Base-by-base conservation (phyloP, 163 green algal genomes). In the Volvox carteri region DNA sequence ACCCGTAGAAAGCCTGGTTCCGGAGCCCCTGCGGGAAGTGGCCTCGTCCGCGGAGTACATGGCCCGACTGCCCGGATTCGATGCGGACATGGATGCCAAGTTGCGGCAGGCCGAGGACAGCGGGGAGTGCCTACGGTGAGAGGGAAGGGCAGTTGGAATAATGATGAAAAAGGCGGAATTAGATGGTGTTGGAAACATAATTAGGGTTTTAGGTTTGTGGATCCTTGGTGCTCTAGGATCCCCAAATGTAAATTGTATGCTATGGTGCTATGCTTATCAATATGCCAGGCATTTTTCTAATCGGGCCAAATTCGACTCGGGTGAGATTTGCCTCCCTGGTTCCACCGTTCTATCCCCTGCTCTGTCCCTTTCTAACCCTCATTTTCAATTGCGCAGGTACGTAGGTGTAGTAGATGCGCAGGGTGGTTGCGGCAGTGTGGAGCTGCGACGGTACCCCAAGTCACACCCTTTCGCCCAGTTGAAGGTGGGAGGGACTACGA, bases 381-480 rank as follows among this genome's bases (percentile, higher is more conserved):
- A n/a, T n/a, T n/a, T n/a, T n/a, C n/a, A n/a, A n/a, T n/a, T n/a
- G n/a, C 65, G 30, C 62, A 87, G 81, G 9, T 87, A 87, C 44
- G 85, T 90, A 73, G 73, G 85, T n/a, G 70, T 90, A 41, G 73
- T 90, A 44, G 85, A 85, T 35, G 75, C 73, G 12, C 73, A 89
- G 81, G n/a, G 0, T 4, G 87, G 91, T 42, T 92, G 90, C 72
- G 96, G 95, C 46, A 93, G 90, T 48, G 97, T 99, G 85, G 95
- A 98, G 92, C 92, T 99, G 86, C 73, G 81, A 80, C 95, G 89
- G 25, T 96, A 95, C 68, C 93, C 95, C 46, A 91, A 86, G 30
- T 77, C 78, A 30, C 97, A 99, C 81, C 84, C 97, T 14, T 99
- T 99, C 92, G 96, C 96, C 0, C 89, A 95, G 67, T 93, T 99